Evolutionary conservation across 2,329 filamentous ascomycete genomes (phyloP).

Genomic region (Atkinsonella hypoxylon): DNA sequence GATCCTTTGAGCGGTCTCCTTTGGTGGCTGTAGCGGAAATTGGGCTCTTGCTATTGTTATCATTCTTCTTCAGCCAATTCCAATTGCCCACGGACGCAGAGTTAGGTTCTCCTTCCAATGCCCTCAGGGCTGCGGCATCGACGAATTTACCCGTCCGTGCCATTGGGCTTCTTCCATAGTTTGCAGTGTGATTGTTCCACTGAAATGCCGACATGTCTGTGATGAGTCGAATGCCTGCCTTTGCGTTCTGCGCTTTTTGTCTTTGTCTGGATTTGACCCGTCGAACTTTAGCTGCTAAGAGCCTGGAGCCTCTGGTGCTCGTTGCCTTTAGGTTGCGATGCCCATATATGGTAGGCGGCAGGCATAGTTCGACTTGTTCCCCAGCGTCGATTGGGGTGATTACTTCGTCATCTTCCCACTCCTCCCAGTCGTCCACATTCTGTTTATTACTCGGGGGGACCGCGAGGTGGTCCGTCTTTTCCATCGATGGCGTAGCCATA

Average conservation of each 20-base stretch:
- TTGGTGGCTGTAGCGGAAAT: slow-evolving; percentile 16
- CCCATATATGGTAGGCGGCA: slow-evolving; percentile 9
- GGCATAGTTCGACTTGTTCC: slow-evolving; percentile 19
- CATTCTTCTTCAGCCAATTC: slow-evolving; percentile 40
- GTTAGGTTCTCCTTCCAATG: slow-evolving; percentile 43
- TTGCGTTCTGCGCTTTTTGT: slow-evolving; percentile 47
- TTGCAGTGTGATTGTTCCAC: slow-evolving; percentile 26
- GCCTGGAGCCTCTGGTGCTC: slow-evolving; percentile 18
- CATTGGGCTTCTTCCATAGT: slow-evolving; percentile 18
- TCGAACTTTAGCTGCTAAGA: slow-evolving; percentile 28
- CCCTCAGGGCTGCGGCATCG: slow-evolving; percentile 45
- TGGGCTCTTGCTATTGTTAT: slow-evolving; percentile 17
- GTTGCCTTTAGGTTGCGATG: slow-evolving; percentile 8
- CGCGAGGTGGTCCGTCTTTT: neutral
- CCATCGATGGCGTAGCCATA: slow-evolving; percentile 4
- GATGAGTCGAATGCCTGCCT: slow-evolving; percentile 54
- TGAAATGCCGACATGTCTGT: slow-evolving; percentile 52
- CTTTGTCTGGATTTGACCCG: slow-evolving; percentile 46
- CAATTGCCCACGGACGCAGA: slow-evolving; percentile 44
- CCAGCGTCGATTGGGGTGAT: slow-evolving; percentile 27
- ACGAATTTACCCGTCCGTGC: slow-evolving; percentile 36
- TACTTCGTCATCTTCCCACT: slow-evolving; percentile 39
- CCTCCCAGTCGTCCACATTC: slow-evolving; percentile 37
- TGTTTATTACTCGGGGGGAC: neutral
- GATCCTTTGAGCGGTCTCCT: slow-evolving; percentile 15